Conservation (phyloP, 345 rosid genomes). For the Euphorbia peplus region DNA sequence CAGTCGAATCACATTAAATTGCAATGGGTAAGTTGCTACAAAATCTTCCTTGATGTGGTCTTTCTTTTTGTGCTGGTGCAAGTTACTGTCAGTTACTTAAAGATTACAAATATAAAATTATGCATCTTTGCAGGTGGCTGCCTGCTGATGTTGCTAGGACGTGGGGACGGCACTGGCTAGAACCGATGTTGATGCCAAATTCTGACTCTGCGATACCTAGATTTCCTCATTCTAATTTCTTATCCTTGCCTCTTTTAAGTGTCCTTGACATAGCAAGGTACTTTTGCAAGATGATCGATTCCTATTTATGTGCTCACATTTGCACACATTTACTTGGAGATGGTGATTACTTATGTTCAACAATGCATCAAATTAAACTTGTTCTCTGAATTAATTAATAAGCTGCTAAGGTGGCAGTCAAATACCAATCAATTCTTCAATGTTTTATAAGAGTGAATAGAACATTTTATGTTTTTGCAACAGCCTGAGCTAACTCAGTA, state of each 20-base stretch:
- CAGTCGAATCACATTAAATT: constrained; percentile 68
- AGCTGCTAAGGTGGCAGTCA: not conserved
- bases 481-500: constrained; percentile 2
- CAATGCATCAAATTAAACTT: not conserved
- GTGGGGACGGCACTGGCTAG: constrained; percentile 99
- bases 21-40: constrained; percentile 68
- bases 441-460: not conserved
- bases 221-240: constrained; percentile 75
- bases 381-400: not conserved
- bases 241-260: constrained; percentile 87
- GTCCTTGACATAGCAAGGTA: constrained; percentile 94
- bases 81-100: not conserved
- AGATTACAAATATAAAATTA: not conserved
- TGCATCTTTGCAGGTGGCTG: constrained; percentile 64
- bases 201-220: constrained; percentile 62
- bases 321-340: too few species aligned
- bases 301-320: not conserved
- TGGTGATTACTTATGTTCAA: not conserved
- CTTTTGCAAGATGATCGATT: constrained; percentile 5
- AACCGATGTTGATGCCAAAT: constrained; percentile 68
- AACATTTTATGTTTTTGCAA: not conserved
- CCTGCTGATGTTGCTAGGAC: constrained; percentile 95
- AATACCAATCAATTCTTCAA: not conserved
- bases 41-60: constrained; percentile 9
- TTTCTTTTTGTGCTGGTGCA: not conserved